Base-by-base conservation (phyloP, 2,329 filamentous ascomycete species). In the Aureobasidium subglaciale region DNA sequence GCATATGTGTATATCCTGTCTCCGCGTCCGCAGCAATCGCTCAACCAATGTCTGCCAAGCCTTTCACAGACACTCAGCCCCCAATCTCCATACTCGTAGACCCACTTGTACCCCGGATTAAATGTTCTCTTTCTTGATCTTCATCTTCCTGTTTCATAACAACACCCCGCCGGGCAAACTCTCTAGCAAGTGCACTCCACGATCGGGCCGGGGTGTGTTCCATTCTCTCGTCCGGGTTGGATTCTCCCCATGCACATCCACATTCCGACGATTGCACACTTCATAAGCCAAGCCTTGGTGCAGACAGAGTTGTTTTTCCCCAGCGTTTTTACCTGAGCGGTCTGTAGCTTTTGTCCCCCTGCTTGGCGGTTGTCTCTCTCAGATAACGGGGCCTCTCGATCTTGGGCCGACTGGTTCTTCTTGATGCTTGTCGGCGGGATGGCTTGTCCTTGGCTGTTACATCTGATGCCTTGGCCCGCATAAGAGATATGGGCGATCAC, bases 361-460 rank as follows among this genome's bases (percentile, higher is more conserved):
- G 34, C 48, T 52, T 52, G 48, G 48, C 48, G 48, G 32, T 30
- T 52, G 48, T 41, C 35, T 52, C 32, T 30, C 7, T 24, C 11
- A 20, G 50, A 54, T 35, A 54, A 54, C 50, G 38, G 38, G 29
- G 38, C 50, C 16, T 43, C 29, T 43, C 29, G 15, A 43, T 43
- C 29, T 34, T 54, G 50, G 50, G 22, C 15, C 8, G 38, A 54
- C 37, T 54, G 50, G 50, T 54, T 54, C 50, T 48, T 41, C 42
- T 49, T 34, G 41, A 46, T 48, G 42, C 42, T 56, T 56, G 35
- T 48, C 18, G 41, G 5, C 35, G 41, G 42, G 30, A 49, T 32
- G 54, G 42, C 54, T 48, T 49, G 9, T 16, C 34, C 54, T 56
- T 56, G 54, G 54, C 54, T 56, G 54, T 56, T 40, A 46, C 54